Base-by-base conservation (phyloP, 1,284 basidiomycete species). In the Moesziomyces antarcticus region DNA sequence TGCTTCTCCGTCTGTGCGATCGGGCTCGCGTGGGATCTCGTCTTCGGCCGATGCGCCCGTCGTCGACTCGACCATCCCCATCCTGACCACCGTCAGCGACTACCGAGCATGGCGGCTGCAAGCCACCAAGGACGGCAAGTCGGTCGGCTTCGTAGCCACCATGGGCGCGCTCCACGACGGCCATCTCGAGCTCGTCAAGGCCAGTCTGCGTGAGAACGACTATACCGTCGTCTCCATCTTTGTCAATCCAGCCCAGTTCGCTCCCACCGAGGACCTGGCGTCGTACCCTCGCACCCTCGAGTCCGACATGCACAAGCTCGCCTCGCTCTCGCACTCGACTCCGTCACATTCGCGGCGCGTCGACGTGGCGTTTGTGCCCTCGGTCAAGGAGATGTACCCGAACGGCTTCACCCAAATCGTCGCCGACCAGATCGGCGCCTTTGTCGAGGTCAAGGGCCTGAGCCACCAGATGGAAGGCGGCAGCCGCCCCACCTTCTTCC, bases 111-210 rank as follows among this genome's bases (percentile, higher is more conserved):
- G 95, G 96, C 87, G 94, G 25, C 85, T 86, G 48, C 85, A 86
- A 49, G 91, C 90, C 0, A 89, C 72, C 35, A 50, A 56, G 22
- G 46, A 63, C 27, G 57, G 57, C 56, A 61, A 73, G 50, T 60
- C 67, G 21, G 93, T 99, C 4, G 96, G 96, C 0, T 93, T 93
- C 66, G 93, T 99, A 10, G 90, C 96, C 1, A 99, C 96, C 42
- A 99, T 99, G 97, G 96, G 96, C 25, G 95, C 95, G 1, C 85
- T 99, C 50, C 96, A 99, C 82, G 90, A 92, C 25, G 96, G 97
- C 0, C 96, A 98, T 85, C 86, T 97, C 42, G 89, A 91, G 61
- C 90, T 99, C 35, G 88, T 89, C 25, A 84, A 86, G 40, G 82
- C 88, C 54, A 94, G 93, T 0, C 87, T 98, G 6, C 83, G 85